Conservation (phyloP, 805 yeast species). For the Metschnikowia baotianmanensis region DNA sequence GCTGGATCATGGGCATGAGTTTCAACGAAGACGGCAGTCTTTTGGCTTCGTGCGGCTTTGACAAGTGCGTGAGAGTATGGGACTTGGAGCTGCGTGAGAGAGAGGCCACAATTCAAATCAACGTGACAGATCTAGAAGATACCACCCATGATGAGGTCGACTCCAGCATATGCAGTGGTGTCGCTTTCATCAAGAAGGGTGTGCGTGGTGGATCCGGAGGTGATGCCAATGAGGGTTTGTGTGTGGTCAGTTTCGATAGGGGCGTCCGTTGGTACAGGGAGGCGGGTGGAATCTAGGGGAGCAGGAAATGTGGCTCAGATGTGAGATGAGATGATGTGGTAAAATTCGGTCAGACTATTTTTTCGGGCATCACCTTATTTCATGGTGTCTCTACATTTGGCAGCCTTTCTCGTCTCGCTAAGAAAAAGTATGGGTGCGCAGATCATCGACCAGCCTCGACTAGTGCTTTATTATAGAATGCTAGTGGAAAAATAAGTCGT, state of each 20-base stretch:
- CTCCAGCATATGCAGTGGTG: conserved; percentile 52
- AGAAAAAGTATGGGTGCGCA: no score
- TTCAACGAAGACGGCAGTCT: conserved; percentile 77
- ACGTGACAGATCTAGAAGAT: conserved; percentile 52
- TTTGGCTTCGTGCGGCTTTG: conserved; percentile 73
- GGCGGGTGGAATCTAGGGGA: conserved; percentile 72
- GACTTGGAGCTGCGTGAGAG: conserved; percentile 63
- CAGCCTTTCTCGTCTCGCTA: no score
- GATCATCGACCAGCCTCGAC: no score
- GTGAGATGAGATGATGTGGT: neutral
- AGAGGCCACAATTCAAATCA: conserved; percentile 59
- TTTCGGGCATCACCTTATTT: no score
- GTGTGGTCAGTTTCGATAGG: conserved; percentile 79
- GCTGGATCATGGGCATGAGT: conserved; percentile 80
- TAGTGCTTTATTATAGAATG: no score
- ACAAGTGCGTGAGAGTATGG: conserved; percentile 74
- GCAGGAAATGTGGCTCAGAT: no score
- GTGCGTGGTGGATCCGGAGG: conserved; percentile 71
- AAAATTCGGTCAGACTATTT: no score
- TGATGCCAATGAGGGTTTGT: conserved; percentile 75
- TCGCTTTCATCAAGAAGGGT: conserved; percentile 59
- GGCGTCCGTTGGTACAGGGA: conserved; percentile 93
- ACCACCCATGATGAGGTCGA: conserved; percentile 45
- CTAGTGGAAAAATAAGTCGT: no score
- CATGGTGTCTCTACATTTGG: no score